Base-by-base conservation (phyloP, 75 land plant genomes). In the Ceratopteris richardii region DNA sequence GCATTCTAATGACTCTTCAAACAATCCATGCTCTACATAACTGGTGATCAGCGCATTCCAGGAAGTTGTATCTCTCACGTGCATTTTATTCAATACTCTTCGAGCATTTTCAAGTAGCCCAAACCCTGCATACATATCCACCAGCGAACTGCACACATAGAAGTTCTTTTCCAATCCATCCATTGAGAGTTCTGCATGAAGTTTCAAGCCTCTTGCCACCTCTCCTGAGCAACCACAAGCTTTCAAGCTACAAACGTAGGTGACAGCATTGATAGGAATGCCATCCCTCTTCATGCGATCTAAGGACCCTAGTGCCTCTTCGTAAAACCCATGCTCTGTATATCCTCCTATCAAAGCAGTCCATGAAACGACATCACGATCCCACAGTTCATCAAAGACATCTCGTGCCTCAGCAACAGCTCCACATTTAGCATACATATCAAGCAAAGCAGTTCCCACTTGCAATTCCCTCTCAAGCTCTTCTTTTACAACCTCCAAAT, bases 161-260 rank as follows among this genome's bases (percentile, higher is more conserved):
- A 24, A 12, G 43, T 48, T 51, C 19, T 4, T 14, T 31, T 53
- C 22, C 19, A 62, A 18, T 29, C 59, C 31, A 1, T 51, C 24
- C 30, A 19, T 25, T 10, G 26, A 9, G 1, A 85, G 33, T 31
- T 76, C 58, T 20, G 88, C 79, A 64, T 85, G 88, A 31, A 73
- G 80, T 67, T 78, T 75, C 61, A 75, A 68, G 25, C 74, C 88
- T 30, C 69, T 75, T 41, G 67, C 85, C n/a, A 78, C 12, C 6
- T 57, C 58, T 29, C 59, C 85, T 41, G 76, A 54, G 51, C 65
- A 39, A 3, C 75, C 41, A 36, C 82, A 85, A 12, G 76, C 69
- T 58, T 78, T 69, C 1, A 82, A 21, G 9, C 61, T 28, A 52
- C 67, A 50, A 33, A 68, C 31, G 17, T 63, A 63, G 1, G 67